phyloP scores from a whole-genome alignment of 176 grass and related monocot species.

The Zea luxurians region DNA sequence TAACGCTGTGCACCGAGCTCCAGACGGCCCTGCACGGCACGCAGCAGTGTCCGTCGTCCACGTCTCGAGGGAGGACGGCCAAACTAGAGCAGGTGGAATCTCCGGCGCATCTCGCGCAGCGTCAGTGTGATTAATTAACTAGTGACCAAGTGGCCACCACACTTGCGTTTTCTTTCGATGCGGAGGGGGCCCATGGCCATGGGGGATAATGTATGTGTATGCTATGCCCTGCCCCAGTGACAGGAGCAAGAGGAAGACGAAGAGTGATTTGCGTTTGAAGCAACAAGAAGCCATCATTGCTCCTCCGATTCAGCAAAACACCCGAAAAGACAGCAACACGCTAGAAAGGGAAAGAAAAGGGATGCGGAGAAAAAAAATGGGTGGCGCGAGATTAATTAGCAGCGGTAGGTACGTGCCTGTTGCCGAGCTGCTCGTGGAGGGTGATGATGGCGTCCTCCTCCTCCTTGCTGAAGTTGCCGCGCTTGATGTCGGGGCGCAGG shows the following conservation, averaged over 20 bases:
- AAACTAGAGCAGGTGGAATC: conserved; percentile 41
- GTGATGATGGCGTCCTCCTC: conserved; percentile 78
- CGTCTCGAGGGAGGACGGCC: not conserved
- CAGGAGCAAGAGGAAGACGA: not conserved
- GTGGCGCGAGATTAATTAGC: not conserved
- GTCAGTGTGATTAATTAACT: conserved; percentile 37
- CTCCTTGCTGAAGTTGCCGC: conserved; percentile 79
- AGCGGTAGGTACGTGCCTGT: conserved; percentile 47
- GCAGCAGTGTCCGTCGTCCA: not conserved
- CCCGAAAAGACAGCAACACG: not conserved
- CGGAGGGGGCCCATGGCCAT: not conserved
- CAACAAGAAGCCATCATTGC: conserved; percentile 37
- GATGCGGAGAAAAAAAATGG: not conserved
- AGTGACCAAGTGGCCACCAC: conserved; percentile 29
- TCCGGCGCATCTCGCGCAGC: conserved; percentile 44
- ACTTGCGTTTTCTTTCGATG: conserved; percentile 20
- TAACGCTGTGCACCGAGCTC: conserved; percentile 40
- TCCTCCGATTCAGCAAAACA: not conserved
- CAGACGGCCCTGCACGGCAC: not conserved
- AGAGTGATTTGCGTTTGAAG: conserved; percentile 26
- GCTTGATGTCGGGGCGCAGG: conserved; percentile 82
- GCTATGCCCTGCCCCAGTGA: not conserved
- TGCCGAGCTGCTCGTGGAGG: conserved; percentile 74
- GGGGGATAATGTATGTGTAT: conserved; percentile 32
- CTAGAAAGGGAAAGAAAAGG: not conserved